phyloP scores from a whole-genome alignment of 2,329 filamentous ascomycete species.

The Seiridium cupressi region DNA sequence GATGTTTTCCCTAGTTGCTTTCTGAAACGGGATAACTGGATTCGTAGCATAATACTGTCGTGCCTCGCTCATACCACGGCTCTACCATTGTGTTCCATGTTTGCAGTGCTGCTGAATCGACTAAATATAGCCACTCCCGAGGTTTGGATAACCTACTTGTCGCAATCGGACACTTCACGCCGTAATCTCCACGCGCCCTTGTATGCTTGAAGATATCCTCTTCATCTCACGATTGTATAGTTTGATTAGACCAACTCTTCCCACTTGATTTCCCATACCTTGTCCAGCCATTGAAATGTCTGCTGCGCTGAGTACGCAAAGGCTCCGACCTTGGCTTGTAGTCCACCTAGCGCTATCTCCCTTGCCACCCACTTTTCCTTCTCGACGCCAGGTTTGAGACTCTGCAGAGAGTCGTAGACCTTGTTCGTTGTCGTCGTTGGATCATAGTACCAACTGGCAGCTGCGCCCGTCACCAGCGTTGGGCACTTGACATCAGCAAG shows the following conservation, averaged over 20 bases:
- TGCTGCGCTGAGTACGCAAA: neutral
- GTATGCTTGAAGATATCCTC: too few relatives aligned
- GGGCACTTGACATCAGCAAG: slow-evolving; percentile 1
- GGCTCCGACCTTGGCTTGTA: slow-evolving; percentile 8
- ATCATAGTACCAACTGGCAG: neutral
- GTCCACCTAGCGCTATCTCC: neutral
- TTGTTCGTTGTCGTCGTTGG: neutral
- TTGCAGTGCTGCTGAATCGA: too few relatives aligned
- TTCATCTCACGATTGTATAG: too few relatives aligned
- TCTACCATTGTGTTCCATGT: too few relatives aligned
- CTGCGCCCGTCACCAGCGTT: slow-evolving; percentile 1
- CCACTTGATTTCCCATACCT: slow-evolving; percentile 1
- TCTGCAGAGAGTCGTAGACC: neutral
- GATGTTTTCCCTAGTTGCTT: too few relatives aligned
- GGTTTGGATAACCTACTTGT: too few relatives aligned
- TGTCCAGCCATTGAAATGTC: slow-evolving; percentile 6
- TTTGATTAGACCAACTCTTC: neutral
- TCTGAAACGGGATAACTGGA: too few relatives aligned
- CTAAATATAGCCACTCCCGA: too few relatives aligned
- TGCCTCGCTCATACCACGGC: too few relatives aligned
- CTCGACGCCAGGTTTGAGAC: neutral
- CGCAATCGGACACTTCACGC: too few relatives aligned
- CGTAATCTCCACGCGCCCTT: too few relatives aligned
- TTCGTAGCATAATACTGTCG: too few relatives aligned
- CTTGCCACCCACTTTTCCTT: slow-evolving; percentile 7